These are phyloP conservation scores for Neofusicoccum ribis DNA, from an alignment of 2,329 filamentous ascomycete genomes.

Conservation along the genomic window DNA sequence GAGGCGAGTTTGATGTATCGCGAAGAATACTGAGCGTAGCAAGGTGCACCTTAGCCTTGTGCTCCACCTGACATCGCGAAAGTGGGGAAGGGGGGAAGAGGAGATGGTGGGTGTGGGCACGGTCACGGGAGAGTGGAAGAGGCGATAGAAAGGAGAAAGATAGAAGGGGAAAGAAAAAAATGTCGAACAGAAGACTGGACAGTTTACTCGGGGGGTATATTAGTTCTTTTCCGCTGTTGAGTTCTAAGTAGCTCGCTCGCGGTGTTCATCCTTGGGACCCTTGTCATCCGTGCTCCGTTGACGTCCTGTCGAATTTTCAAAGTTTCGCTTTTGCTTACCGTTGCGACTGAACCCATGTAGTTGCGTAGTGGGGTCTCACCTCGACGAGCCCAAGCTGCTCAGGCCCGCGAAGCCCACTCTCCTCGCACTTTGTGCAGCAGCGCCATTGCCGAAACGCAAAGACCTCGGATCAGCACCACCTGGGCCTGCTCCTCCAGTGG, in stretches of 20 bases:
- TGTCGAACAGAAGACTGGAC: background rate
- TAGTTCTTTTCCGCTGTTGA: background rate
- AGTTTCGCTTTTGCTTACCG: constrained; percentile 3
- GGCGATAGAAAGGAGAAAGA: background rate
- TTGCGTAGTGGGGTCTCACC: background rate
- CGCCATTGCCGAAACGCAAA: background rate
- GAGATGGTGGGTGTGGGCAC: background rate
- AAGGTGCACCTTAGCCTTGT: constrained; percentile 53
- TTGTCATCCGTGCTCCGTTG: background rate
- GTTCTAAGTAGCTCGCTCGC: background rate
- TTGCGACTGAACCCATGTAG: background rate
- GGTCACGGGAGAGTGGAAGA: background rate
- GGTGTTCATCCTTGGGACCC: background rate
- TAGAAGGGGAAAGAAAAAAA: background rate
- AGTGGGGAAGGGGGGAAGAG: constrained; percentile 9
- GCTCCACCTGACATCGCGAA: constrained; percentile 55
- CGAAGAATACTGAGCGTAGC: constrained; percentile 55
- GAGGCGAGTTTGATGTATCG: constrained; percentile 44
- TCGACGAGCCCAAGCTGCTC: constrained; percentile 12
- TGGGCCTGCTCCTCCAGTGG: background rate
- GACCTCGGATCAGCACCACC: background rate
- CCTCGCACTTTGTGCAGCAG: background rate
- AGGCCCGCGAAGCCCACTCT: constrained; percentile 20
- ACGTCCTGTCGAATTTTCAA: background rate
- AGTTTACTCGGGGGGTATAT: constrained; percentile 5